Percentiles rank a stretch among this genome's conserved stretches.
phyloP scores from a whole-genome alignment of 2,329 filamentous ascomycete species.

The Pseudogymnoascus sp. region DNA sequence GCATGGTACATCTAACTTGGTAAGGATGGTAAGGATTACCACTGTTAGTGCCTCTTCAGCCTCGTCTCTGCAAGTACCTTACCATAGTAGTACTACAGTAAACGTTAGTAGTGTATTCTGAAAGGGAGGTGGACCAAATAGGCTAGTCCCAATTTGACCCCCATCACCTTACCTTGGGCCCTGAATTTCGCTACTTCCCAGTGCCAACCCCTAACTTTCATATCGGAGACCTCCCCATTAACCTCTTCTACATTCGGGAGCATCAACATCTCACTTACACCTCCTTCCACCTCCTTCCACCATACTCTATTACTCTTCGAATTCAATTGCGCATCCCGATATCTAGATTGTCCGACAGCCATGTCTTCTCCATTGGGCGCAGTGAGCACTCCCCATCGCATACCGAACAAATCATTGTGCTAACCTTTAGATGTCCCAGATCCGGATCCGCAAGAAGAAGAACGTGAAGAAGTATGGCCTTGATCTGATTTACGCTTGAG shows the following conservation, averaged over 20 bases:
- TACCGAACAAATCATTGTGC: slow-evolving; percentile 20
- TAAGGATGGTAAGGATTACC: background rate
- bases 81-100: background rate
- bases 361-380: slow-evolving; percentile 48
- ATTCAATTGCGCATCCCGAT: slow-evolving; percentile 5
- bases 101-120: slow-evolving; percentile 5
- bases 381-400: slow-evolving; percentile 35
- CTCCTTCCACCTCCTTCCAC: background rate
- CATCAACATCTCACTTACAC: slow-evolving; percentile 21
- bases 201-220: slow-evolving; percentile 10
- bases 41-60: background rate
- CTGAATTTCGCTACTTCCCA: slow-evolving; percentile 11
- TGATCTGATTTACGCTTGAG: background rate
- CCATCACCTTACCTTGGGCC: slow-evolving; percentile 9
- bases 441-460: slow-evolving; percentile 99
- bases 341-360: slow-evolving; percentile 22
- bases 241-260: slow-evolving; percentile 16
- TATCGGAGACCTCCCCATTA: slow-evolving; percentile 8
- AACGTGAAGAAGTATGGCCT: slow-evolving; percentile 63
- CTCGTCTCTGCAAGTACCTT: slow-evolving; percentile 6
- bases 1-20: background rate
- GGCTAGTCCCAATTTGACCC: slow-evolving; percentile 8
- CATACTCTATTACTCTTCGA: background rate
- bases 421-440: slow-evolving; percentile 41
- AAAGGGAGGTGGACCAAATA: slow-evolving; percentile 6